A percentile compares a stretch with the other conserved stretches of the same genome.
These are phyloP conservation scores for Fragaria ananassa DNA, from an alignment of 306 rosid species.

Conservation along the genomic window DNA sequence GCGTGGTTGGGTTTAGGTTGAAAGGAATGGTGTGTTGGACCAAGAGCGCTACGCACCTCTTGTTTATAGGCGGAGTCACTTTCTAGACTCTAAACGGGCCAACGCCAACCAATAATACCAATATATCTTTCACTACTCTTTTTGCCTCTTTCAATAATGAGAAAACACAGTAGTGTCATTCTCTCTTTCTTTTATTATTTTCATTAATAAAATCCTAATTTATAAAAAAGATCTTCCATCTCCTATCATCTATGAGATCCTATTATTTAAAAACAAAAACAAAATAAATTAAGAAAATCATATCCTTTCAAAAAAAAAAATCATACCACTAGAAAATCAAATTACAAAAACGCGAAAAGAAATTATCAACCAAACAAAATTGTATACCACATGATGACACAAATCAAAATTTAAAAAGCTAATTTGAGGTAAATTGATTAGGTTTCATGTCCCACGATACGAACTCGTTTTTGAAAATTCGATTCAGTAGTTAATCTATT, in stretches of 20 bases:
- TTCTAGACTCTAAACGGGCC: not conserved
- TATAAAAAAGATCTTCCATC: too few species aligned
- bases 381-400: too few species aligned
- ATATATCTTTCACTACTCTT: not conserved
- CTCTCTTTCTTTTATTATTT: not conserved
- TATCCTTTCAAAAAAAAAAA: too few species aligned
- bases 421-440: too few species aligned
- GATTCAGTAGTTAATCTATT: not conserved
- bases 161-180: not conserved
- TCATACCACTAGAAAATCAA: not conserved
- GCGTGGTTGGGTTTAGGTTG: not conserved
- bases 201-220: not conserved
- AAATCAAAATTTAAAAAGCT: too few species aligned
- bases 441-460: too few species aligned
- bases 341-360: not conserved
- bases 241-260: not conserved
- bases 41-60: not conserved
- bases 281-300: not conserved
- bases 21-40: not conserved
- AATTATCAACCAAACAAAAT: too few species aligned
- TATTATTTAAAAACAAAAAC: not conserved
- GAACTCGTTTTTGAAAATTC: too few species aligned
- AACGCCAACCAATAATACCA: conserved; percentile 1
- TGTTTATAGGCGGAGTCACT: not conserved
- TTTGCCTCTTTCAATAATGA: not conserved